A percentile compares a stretch with the other conserved stretches of the same genome.
These are phyloP conservation scores for Gossypium davidsonii DNA, from an alignment of 441 rosid genomes.

Conservation along the genomic window DNA sequence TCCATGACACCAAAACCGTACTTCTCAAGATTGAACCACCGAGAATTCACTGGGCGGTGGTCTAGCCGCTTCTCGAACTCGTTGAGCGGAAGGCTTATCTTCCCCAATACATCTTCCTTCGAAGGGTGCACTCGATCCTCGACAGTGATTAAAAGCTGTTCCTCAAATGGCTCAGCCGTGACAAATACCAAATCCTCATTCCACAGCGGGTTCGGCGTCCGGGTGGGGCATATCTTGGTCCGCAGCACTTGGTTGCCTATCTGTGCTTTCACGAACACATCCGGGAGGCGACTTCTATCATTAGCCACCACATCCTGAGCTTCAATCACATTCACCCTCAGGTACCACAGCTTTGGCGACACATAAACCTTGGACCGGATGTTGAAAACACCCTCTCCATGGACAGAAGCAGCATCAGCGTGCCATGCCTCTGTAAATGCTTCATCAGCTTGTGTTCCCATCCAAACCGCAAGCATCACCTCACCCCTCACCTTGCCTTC, in stretches of 20 bases:
- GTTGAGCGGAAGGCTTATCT: slow-evolving; percentile 44
- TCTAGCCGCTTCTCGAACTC: slow-evolving; percentile 70
- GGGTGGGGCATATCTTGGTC: slow-evolving; percentile 44
- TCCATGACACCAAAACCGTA: slow-evolving; percentile 65
- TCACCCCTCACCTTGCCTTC: slow-evolving; percentile 56
- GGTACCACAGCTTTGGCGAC: slow-evolving; percentile 87
- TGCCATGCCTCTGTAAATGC: slow-evolving; percentile 65
- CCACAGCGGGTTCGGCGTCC: slow-evolving; percentile 56
- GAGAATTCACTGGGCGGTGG: slow-evolving; percentile 69
- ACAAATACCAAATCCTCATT: slow-evolving; percentile 83
- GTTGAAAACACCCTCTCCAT: slow-evolving; percentile 59
- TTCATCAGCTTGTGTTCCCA: slow-evolving; percentile 72
- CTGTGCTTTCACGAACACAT: slow-evolving; percentile 61
- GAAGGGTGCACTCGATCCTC: slow-evolving; percentile 62
- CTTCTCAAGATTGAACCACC: slow-evolving; percentile 82
- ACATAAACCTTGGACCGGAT: slow-evolving; percentile 75
- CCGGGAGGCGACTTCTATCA: slow-evolving; percentile 62
- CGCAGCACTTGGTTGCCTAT: slow-evolving; percentile 70
- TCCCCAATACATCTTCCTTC: slow-evolving; percentile 65
- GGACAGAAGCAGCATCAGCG: slow-evolving; percentile 60
- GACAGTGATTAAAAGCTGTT: slow-evolving; percentile 51
- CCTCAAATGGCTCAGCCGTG: slow-evolving; percentile 86
- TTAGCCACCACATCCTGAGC: slow-evolving; percentile 73
- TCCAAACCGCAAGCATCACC: slow-evolving; percentile 65
- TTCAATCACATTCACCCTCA: slow-evolving; percentile 74